Base-by-base conservation (phyloP, 1,284 basidiomycete species). In the Tylopilus sp. region DNA sequence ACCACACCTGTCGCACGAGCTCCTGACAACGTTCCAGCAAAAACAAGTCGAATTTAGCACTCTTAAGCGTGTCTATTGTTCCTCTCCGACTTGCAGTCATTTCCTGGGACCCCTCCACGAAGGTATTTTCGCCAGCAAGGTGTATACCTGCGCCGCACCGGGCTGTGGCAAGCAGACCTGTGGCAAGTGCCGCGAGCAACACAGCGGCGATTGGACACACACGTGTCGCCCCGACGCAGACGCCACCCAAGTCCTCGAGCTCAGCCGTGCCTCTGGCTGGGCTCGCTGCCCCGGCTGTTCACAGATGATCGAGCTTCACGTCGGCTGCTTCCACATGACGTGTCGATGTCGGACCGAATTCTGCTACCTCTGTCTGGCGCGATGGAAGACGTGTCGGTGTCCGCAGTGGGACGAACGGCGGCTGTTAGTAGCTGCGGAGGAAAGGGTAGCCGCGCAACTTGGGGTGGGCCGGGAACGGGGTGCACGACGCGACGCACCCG, bases 281-380 rank as follows among this genome's bases (percentile, higher is more conserved):
- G 60, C 67, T 16, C 68, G 72, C 25, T 76, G 74, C 51, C 72
- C 74, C 2, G 67, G 68, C 2, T 76, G 75, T 56, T 59, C 63
- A 18, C 62, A 67, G 38, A 60, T 76, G 55, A 67, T 76, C 50
- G 74, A 76, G 54, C 71, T 74, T 31, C 55, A 65, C 29, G 36
- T 61, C 7, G 75, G 74, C 0, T 76, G 74, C 52, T 72, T 62
- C 54, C 74, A 76, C 54, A 76, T 76, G 71, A 75, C 73, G 2
- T 76, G 74, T 52, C 59, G 69, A 21, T 76, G 74, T 56, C 60
- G 61, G 43, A 67, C 71, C n/a, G 60, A 76, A 51, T 76, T 76
- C 52, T 76, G 74, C 55, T 75, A 75, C 49, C 44, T 71, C 7
- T 76, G 75, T 58, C 59, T 45, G 8, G 68, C 61, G 7, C 53